Base-by-base conservation (phyloP, 1,284 basidiomycete species). In the Tetrapyrgos nigripes region DNA sequence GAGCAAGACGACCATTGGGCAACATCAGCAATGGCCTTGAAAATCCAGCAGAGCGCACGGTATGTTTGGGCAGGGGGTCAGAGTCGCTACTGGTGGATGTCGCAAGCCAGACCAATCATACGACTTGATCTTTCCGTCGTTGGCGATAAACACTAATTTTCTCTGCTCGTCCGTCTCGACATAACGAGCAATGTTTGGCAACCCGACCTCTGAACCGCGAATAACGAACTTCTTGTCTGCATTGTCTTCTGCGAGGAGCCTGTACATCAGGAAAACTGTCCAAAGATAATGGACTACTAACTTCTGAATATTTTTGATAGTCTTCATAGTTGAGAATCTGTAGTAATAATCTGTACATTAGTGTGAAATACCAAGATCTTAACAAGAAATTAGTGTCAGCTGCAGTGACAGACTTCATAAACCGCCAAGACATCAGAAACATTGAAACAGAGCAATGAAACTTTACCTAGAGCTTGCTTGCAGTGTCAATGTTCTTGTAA, bases 101-200 rank as follows among this genome's bases (percentile, higher is more conserved):
- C 5, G 57, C 47, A n/a, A 40, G 13, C 57, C 28, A 17, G 46
- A 62, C 68, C 69, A 74, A 5, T 62, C 55, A 55, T 69, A 77
- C 6, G 70, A 70, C 54, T 75, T 76, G 50, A 73, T 61, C 13
- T 72, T 61, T 8, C 57, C 58, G 9, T 21, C 35, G 33, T 75
- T 73, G 5, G 66, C 74, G 1, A 62, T 67, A 50, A 71, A 73
- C 3, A 75, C 58, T 8, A 75, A 69, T 29, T 68, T 70, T 26
- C 66, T 59, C 9, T 59, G 44, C 19, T 70, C 68, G 51, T 74
- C 70, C 3, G 67, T 54, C 3, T 60, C 54, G 4, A 62, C 59
- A n/a, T 64, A 37, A 6, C 57, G 59, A 2, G 63, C 66, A 29
- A 66, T 21, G 11, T 58, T 49, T 21, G 62, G 8, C 37, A 73